Evolutionary conservation across 2,329 filamentous ascomycete species (phyloP).

Genomic region (Curvularia sp.): DNA sequence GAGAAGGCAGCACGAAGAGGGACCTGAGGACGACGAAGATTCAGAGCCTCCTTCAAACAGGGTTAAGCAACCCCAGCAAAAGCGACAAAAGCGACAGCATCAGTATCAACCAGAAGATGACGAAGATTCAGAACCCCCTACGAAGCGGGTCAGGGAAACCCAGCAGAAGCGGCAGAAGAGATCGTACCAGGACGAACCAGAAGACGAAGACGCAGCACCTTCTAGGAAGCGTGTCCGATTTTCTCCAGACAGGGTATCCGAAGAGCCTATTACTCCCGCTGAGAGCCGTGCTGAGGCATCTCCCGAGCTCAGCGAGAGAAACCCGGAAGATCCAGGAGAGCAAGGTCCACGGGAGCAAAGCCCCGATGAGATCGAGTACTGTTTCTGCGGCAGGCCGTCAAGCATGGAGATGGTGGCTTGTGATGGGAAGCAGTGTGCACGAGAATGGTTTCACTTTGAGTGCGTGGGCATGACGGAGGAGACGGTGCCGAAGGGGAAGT

Average conservation of each 20-base stretch:
- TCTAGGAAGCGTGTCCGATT: not conserved
- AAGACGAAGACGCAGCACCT: not conserved
- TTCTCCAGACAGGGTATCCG: not conserved
- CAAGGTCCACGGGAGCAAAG: not conserved
- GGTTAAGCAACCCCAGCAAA: too few relatives aligned
- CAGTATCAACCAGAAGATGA: too few relatives aligned
- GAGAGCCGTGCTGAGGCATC: not conserved
- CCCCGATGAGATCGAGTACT: not conserved
- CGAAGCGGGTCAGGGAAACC: not conserved
- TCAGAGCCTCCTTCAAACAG: not conserved
- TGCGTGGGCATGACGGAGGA: constrained; percentile 9
- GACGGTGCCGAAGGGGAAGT: constrained; percentile 5
- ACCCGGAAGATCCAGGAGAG: not conserved
- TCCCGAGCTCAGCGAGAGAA: not conserved
- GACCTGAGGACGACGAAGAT: not conserved
- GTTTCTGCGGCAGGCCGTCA: constrained; percentile 1
- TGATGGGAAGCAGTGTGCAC: not conserved
- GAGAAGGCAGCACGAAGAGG: not conserved
- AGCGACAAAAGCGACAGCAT: too few relatives aligned
- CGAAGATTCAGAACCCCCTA: not conserved
- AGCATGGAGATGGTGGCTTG: constrained; percentile 9
- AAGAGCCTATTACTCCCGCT: not conserved
- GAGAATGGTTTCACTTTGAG: constrained; percentile 10
- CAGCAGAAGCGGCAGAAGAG: too few relatives aligned
- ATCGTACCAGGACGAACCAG: not conserved